phyloP scores from a whole-genome alignment of 495 filamentous ascomycete species.

The Astrothelium subdiscretum region DNA sequence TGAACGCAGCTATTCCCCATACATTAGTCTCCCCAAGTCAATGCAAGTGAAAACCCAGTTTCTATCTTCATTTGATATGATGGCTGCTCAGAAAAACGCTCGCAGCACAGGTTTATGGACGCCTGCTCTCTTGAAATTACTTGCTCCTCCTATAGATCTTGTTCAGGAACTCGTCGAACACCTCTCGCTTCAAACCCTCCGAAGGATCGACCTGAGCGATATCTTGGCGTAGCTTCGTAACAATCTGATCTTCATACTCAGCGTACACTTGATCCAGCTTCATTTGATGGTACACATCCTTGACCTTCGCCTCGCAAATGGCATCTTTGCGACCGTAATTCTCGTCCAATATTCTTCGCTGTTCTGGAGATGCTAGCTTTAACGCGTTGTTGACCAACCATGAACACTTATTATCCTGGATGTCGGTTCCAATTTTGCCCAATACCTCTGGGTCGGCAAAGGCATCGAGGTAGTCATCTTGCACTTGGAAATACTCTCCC shows the following conservation, averaged over 20 bases:
- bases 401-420: slow-evolving; percentile 97
- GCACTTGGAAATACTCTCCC: slow-evolving; percentile 97
- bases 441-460: slow-evolving; percentile 83
- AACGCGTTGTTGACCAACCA: slow-evolving; percentile 96
- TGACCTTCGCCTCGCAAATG: slow-evolving; percentile 67
- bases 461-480: slow-evolving; percentile 97
- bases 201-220: slow-evolving; percentile 74
- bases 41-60: neutral
- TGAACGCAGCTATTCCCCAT: neutral
- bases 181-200: slow-evolving; percentile 72
- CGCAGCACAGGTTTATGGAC: no score
- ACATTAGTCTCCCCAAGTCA: neutral
- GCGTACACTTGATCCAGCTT: slow-evolving; percentile 69
- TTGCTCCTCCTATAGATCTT: slow-evolving; percentile 98
- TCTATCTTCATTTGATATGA: no score
- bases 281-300: slow-evolving; percentile 76
- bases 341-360: slow-evolving; percentile 67
- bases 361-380: slow-evolving; percentile 59
- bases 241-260: slow-evolving; percentile 76
- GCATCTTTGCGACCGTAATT: slow-evolving; percentile 87
- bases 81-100: no score
- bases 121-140: slow-evolving; percentile 34
- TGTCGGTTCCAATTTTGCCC: slow-evolving; percentile 97
- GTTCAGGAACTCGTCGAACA: slow-evolving; percentile 79
- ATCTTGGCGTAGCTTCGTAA: slow-evolving; percentile 58